phyloP scores from a whole-genome alignment of 345 rosid species.

The Salix koriyanagi region DNA sequence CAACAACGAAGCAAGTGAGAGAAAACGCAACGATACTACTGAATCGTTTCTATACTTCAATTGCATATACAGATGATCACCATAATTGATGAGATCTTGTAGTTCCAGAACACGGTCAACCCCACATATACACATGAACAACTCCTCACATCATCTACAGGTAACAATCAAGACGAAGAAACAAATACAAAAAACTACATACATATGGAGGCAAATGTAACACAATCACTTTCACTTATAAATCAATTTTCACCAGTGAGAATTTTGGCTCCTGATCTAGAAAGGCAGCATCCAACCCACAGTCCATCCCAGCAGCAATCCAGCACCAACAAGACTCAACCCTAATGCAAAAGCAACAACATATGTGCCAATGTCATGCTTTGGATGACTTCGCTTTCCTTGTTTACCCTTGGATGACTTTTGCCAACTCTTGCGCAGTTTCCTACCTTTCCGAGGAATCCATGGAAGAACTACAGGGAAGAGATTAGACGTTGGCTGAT shows the following conservation, averaged over 20 bases:
- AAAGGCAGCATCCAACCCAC: conserved; percentile 80
- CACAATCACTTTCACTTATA: conserved; percentile 5
- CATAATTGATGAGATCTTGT: conserved; percentile 1
- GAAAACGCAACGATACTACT: not conserved
- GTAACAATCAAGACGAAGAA: not conserved
- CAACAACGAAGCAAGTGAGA: not conserved
- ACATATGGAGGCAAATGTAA: not conserved
- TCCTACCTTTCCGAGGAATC: conserved; percentile 43
- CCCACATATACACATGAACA: conserved; percentile 18
- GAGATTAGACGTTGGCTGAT: conserved; percentile 42
- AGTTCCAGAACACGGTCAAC: not conserved
- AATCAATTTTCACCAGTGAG: conserved; percentile 13
- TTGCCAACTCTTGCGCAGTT: conserved; percentile 27
- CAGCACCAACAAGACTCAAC: conserved; percentile 88
- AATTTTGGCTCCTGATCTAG: conserved; percentile 13
- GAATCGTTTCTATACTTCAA: not conserved
- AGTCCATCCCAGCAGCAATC: conserved; percentile 94
- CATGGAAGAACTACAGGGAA: conserved; percentile 53
- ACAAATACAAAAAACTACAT: not conserved
- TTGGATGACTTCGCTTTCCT: conserved; percentile 31
- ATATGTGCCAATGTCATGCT: conserved; percentile 39
- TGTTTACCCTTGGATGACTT: conserved; percentile 31
- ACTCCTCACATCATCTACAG: conserved; percentile 10
- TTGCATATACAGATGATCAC: conserved; percentile 2
- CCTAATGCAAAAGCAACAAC: conserved; percentile 68